Conservation (phyloP, 371 early-diverging fungal species). For the Mortierella polycephala region DNA sequence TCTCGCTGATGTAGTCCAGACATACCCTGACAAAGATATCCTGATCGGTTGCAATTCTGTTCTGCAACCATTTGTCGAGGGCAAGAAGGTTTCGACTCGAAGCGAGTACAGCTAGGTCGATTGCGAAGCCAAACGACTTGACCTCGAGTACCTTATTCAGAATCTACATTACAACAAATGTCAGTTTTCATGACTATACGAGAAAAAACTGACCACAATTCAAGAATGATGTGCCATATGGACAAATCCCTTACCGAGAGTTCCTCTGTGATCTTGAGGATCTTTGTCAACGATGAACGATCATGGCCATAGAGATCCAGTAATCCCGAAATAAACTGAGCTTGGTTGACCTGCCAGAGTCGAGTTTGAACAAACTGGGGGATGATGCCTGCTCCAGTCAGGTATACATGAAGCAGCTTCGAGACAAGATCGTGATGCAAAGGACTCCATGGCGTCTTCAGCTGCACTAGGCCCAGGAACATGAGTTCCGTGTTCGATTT, state of each 20-base stretch:
- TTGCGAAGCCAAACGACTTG: constrained; percentile 77
- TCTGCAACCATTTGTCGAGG: constrained; percentile 90
- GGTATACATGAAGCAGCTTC: constrained; percentile 72
- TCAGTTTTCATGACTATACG: not conserved
- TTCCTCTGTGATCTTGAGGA: constrained; percentile 86
- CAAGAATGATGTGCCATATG: not conserved
- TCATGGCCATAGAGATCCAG: constrained; percentile 82
- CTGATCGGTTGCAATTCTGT: constrained; percentile 73
- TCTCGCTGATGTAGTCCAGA: constrained; percentile 82
- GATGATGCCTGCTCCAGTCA: constrained; percentile 71
- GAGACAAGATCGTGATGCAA: constrained; percentile 78
- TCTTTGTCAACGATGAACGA: constrained; percentile 74
- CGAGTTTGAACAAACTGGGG: constrained; percentile 78
- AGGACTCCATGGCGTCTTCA: constrained; percentile 65
- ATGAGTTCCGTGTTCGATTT: constrained; percentile 82
- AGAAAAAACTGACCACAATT: not conserved
- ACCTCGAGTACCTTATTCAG: constrained; percentile 77
- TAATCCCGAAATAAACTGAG: constrained; percentile 71
- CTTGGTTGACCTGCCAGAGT: constrained; percentile 78
- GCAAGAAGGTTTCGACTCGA: constrained; percentile 84
- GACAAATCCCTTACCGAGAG: constrained; percentile 66
- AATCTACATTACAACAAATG: constrained; percentile 57
- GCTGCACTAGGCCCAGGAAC: constrained; percentile 79
- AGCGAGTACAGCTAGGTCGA: constrained; percentile 89
- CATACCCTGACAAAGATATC: constrained; percentile 78